These are phyloP conservation scores for Dioscorea alata DNA, from an alignment of 106 monocot genomes.

Conservation along the genomic window DNA sequence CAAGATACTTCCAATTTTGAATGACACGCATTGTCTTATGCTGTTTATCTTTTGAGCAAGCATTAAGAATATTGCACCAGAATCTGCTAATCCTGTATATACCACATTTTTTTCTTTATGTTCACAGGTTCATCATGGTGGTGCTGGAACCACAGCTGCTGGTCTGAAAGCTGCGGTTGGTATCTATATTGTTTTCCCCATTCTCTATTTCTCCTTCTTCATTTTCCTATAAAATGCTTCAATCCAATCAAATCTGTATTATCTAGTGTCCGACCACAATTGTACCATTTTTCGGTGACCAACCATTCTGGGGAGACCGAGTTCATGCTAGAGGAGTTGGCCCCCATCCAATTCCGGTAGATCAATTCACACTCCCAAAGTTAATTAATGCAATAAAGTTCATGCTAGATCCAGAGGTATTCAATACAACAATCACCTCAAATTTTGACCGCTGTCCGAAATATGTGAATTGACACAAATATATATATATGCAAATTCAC, in stretches of 20 bases:
- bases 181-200: background rate
- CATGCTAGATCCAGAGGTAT: slow-evolving; percentile 69
- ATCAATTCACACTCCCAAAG: slow-evolving; percentile 57
- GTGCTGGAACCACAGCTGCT: slow-evolving; percentile 97
- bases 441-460: no score
- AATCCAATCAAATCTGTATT: background rate
- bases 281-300: slow-evolving; percentile 96
- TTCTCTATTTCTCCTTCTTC: background rate
- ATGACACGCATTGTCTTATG: no score
- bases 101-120: no score
- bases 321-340: slow-evolving; percentile 85
- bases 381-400: slow-evolving; percentile 65
- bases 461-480: no score
- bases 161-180: slow-evolving; percentile 87
- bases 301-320: slow-evolving; percentile 88
- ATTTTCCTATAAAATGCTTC: background rate
- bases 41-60: no score
- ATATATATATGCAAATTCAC: background rate
- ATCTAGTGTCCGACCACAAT: slow-evolving; percentile 86
- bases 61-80: no score
- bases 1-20: no score
- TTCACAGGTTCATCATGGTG: slow-evolving; percentile 89
- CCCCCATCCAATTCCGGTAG: slow-evolving; percentile 75
- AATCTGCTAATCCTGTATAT: no score
- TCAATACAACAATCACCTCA: no score